Conservation (phyloP, 176 grass and related monocot species). For the Musa troglodytarum region DNA sequence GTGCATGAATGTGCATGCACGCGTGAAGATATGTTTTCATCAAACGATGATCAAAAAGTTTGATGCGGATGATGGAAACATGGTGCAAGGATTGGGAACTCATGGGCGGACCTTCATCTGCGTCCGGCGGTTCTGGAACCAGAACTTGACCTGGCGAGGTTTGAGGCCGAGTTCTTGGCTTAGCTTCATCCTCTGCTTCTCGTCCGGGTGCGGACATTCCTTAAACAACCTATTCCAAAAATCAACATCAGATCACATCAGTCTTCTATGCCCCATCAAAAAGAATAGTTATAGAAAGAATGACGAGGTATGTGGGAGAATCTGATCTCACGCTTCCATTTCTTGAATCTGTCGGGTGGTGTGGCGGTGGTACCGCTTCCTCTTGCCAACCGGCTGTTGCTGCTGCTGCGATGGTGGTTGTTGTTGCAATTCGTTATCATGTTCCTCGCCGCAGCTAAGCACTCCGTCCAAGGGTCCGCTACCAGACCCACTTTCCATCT, state of each 20-base stretch:
- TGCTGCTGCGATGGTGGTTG: constrained; percentile 6
- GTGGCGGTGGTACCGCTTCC: constrained; percentile 98
- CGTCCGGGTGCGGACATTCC: constrained; percentile 95
- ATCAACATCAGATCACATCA: neutral
- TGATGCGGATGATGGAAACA: too few relatives aligned
- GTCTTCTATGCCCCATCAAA: neutral
- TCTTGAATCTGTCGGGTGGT: constrained; percentile 96
- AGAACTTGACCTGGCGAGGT: constrained; percentile 97
- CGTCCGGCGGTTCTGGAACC: constrained; percentile 98
- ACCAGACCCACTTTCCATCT: constrained; percentile 60
- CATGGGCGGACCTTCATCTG: constrained; percentile 56
- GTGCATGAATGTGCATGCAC: too few relatives aligned
- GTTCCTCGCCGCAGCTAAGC: constrained; percentile 61
- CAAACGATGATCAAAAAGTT: too few relatives aligned
- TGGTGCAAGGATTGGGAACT: neutral
- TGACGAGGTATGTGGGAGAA: too few relatives aligned
- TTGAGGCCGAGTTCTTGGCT: constrained; percentile 89
- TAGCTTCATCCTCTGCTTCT: constrained; percentile 94
- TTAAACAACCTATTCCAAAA: constrained; percentile 69
- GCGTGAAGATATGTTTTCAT: too few relatives aligned
- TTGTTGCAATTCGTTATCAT: constrained; percentile 39
- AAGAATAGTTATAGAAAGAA: neutral
- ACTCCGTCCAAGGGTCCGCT: constrained; percentile 70
- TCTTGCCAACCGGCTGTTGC: constrained; percentile 39
- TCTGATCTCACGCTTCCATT: constrained; percentile 78